Percentiles rank a stretch among this genome's conserved stretches.
Evolutionary conservation across 2,329 filamentous ascomycete genomes (phyloP).

Genomic region (Colletotrichum navitas): DNA sequence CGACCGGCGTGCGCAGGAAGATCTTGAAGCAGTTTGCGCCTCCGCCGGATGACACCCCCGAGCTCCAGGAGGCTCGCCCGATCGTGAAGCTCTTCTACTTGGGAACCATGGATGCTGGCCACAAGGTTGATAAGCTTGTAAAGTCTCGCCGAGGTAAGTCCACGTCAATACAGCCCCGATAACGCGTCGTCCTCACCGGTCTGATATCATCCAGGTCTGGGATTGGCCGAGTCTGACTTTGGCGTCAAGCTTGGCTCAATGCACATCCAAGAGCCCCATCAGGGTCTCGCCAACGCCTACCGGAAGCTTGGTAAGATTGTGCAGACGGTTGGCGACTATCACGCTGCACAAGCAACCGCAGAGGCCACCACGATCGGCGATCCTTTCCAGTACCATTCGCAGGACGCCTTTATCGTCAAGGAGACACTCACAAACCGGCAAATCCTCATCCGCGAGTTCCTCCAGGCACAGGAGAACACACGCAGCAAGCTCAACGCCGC

Average conservation of each 20-base stretch:
- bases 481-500: constrained; percentile 86
- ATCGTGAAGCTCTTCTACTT: constrained; percentile 96
- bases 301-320: constrained; percentile 94
- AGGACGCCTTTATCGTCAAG: constrained; percentile 97
- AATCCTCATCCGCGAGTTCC: constrained; percentile 91
- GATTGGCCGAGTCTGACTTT: constrained; percentile 91
- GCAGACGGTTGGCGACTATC: constrained; percentile 93
- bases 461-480: constrained; percentile 89
- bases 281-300: constrained; percentile 89
- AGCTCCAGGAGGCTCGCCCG: constrained; percentile 89
- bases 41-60: constrained; percentile 95
- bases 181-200: constrained; percentile 16
- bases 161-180: constrained; percentile 1
- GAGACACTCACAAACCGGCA: constrained; percentile 98
- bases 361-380: constrained; percentile 96
- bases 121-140: constrained; percentile 95
- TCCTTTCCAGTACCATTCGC: constrained; percentile 92
- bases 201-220: constrained; percentile 75
- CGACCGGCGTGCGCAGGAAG: constrained; percentile 93
- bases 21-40: constrained; percentile 98
- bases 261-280: constrained; percentile 90
- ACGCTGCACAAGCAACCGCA: constrained; percentile 95
- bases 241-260: constrained; percentile 90
- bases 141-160: constrained; percentile 87
- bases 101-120: constrained; percentile 94